phyloP scores from a whole-genome alignment of 306 rosid genomes.

The Rubus parviflorus region DNA sequence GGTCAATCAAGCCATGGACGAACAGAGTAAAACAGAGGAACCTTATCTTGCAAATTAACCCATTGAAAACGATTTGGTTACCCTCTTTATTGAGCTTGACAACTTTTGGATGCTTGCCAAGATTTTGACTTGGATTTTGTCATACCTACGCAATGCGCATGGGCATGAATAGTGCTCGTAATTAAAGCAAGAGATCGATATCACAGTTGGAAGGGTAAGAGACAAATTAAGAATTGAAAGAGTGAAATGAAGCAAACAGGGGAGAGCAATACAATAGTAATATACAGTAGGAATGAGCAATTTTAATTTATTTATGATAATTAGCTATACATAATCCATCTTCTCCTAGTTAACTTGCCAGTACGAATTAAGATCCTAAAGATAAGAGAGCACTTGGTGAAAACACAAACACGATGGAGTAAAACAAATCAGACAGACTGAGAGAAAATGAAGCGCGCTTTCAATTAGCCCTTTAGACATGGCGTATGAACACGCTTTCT shows the following conservation, averaged over 20 bases:
- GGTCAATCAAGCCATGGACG: not conserved
- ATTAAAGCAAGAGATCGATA: not conserved
- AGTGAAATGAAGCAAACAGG: not conserved
- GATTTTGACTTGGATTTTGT: constrained; percentile 36
- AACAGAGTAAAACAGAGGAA: not conserved
- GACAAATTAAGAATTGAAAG: not conserved
- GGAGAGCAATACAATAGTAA: not conserved
- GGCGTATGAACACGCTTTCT: constrained; percentile 73
- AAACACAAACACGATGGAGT: not conserved
- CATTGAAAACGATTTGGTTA: constrained; percentile 32
- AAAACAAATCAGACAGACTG: not conserved
- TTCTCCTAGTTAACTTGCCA: not conserved
- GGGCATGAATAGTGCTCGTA: constrained; percentile 31
- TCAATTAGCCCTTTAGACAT: constrained; percentile 54
- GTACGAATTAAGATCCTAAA: not conserved
- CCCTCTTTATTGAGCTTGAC: constrained; percentile 29
- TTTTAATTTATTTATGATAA: not conserved
- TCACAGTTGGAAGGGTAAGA: not conserved
- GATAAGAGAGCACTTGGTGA: not conserved
- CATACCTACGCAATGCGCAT: constrained; percentile 36
- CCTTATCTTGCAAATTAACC: constrained; percentile 18
- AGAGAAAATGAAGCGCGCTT: not conserved
- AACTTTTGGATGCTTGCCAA: constrained; percentile 36
- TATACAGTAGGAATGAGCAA: not conserved
- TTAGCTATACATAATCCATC: not conserved